Base-by-base conservation (phyloP, 352 stramenopile genomes). In the Aphanomyces cochlioides region DNA sequence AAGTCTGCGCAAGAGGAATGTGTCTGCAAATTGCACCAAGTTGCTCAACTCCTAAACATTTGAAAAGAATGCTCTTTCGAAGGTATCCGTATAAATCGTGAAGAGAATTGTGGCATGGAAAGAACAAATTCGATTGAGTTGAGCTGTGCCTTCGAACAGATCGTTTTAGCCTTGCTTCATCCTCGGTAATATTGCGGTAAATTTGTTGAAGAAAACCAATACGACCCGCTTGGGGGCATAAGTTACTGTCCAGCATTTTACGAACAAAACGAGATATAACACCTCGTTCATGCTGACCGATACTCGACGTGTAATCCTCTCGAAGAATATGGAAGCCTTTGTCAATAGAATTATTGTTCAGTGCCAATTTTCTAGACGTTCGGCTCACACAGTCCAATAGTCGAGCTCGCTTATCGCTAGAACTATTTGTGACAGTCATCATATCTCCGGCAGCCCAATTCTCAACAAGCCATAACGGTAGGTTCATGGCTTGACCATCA, bases 391-490 rank as follows among this genome's bases (percentile, higher is more conserved):
- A 13, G 15, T 70, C 64, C 34, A 64, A n/a, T 8, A 70, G 47
- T 7, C 38, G 17, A 28, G 28, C 4, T 17, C 54, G 21, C 38
- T 70, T 47, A 45, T 56, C 10, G n/a, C 38, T 50, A 10, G 15
- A 12, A 3, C 15, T 8, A 39, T 5, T 70, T 12, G 53, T 15
- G 10, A 28, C 17, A 3, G 15, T 47, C 3, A 70, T 45, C n/a
- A 56, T 2, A 12, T 70, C 64, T 1, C 39, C 34, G 15, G 36
- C n/a, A 8, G 56, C 64, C 7, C 56, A 70, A 8, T 50, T 37
- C 21, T 60, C 64, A n/a, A 70, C 53, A 0, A 70, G 34, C 64
- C 64, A 70, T n/a, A 70, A 38, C n/a, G 64, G 64, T 50, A 70
- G 8, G 10, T 47, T 70, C 43, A 43, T 50, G 21, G 36, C 12